Base-by-base conservation (phyloP, 2,329 filamentous ascomycete species). In the Akanthomyces dipterigenus region DNA sequence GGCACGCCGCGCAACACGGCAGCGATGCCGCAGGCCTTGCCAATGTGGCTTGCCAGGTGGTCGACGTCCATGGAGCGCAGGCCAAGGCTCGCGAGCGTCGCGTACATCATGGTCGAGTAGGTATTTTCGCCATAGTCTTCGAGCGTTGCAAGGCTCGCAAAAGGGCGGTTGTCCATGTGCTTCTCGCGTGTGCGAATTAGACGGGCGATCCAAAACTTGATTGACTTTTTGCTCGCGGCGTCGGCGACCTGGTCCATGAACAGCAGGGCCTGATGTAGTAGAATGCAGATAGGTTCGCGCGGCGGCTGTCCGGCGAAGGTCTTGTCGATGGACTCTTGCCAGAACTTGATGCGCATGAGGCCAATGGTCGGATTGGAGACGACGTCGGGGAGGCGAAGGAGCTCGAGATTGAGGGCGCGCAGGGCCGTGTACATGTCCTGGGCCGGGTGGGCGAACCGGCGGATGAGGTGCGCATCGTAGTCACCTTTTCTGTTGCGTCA, bases 61-160 rank as follows among this genome's bases (percentile, higher is more conserved):
- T 99, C 95, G 46, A 92, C 86, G 26, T 93, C 88, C 68, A 96
- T 82, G 1, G 90, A 96, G 11, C 87, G 84, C 69, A 97, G 80
- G 0, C 91, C 89, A 61, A 97, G 76, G 7, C 88, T 82, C 20
- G 91, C 91, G 42, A 98, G 78, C 0, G 89, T 93, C 64, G 96
- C 82, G 72, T 99, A 99, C 75, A 96, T 85, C 49, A 98, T 80
- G 0, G 91, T 96, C 20, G 92, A 92, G 75, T 98, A 98, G 1
- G 95, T 98, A 68, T 92, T 92, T 75, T 99, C 95, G 1, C 91
- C 91, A 70, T 98, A 97, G 51, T 86, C 88, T 70, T 99, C 95
- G 56, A 98, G 77, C 1, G 86, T 82, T 2, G 84, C 81, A 50
- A 98, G 73, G 54, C 78, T 88, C 0, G 89, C 78, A 69, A 92